Percentiles rank a stretch among this genome's conserved stretches.
These are phyloP conservation scores for Debaryomyces udenii DNA, from an alignment of 1,139 yeast species.

Conservation along the genomic window DNA sequence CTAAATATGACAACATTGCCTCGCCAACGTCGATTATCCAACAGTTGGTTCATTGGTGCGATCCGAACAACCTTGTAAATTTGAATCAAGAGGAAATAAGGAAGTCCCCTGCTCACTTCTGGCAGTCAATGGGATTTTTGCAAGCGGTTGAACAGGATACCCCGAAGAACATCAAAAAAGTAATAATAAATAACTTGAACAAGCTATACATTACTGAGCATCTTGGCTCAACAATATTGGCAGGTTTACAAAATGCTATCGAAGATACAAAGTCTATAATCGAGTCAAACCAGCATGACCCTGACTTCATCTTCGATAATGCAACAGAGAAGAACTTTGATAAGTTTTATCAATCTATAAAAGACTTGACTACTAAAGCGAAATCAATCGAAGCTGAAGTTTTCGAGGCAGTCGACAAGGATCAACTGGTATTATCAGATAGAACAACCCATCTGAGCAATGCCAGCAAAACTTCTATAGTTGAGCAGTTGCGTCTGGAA, in stretches of 20 bases:
- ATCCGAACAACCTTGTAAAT: conserved; percentile 70
- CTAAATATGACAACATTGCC: conserved; percentile 32
- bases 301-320: conserved; percentile 44
- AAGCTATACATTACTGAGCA: conserved; percentile 45
- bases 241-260: conserved; percentile 37
- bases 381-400: conserved; percentile 22
- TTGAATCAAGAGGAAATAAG: conserved; percentile 42
- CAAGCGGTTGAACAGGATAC: conserved; percentile 54
- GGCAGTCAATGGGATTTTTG: conserved; percentile 60
- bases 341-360: conserved; percentile 41
- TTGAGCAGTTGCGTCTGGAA: conserved; percentile 4
- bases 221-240: conserved; percentile 33
- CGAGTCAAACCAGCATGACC: conserved; percentile 27
- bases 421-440: conserved; percentile 19
- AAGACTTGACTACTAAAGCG: conserved; percentile 31
- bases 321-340: conserved; percentile 49
- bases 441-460: conserved; percentile 16
- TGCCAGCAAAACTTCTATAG: conserved; percentile 8
- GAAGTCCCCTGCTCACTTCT: conserved; percentile 55
- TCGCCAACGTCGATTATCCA: conserved; percentile 67
- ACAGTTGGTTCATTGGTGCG: conserved; percentile 85
- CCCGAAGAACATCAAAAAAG: conserved; percentile 56
- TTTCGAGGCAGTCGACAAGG: conserved; percentile 14
- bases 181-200: conserved; percentile 55
- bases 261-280: conserved; percentile 35